Evolutionary conservation across 208 protist species (phyloP).

Genomic region (Trypanosoma platydactyli): DNA sequence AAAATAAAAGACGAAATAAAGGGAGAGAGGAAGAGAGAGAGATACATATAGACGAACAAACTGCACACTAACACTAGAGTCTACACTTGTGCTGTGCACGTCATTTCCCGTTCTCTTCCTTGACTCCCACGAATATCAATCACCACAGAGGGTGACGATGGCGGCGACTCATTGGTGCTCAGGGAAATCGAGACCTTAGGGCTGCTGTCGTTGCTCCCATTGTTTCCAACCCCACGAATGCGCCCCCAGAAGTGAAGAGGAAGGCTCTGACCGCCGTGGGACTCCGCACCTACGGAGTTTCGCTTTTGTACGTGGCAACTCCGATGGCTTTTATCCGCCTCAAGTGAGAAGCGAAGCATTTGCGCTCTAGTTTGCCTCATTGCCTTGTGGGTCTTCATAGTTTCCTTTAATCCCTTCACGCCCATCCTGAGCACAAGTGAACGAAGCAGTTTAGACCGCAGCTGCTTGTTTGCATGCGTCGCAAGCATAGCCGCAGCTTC

Average conservation of each 20-base stretch:
- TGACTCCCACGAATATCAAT: background rate
- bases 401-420: background rate
- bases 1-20: slow-evolving; percentile 1
- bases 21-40: slow-evolving; percentile 6
- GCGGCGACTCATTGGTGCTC: too few species aligned
- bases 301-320: too few species aligned
- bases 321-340: background rate
- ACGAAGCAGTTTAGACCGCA: background rate
- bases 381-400: background rate
- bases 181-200: too few species aligned
- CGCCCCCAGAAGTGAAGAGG: too few species aligned
- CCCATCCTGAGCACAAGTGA: background rate
- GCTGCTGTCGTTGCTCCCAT: too few species aligned
- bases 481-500: slow-evolving; percentile 1
- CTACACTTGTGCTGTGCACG: background rate
- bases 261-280: too few species aligned
- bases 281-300: too few species aligned
- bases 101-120: background rate
- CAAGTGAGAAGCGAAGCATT: background rate
- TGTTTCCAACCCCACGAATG: too few species aligned
- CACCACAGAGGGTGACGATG: background rate
- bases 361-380: background rate
- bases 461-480: background rate
- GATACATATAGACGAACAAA: background rate
- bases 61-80: background rate